Conservation (phyloP, 495 filamentous ascomycete species). For the Lasiosphaeria miniovina region DNA sequence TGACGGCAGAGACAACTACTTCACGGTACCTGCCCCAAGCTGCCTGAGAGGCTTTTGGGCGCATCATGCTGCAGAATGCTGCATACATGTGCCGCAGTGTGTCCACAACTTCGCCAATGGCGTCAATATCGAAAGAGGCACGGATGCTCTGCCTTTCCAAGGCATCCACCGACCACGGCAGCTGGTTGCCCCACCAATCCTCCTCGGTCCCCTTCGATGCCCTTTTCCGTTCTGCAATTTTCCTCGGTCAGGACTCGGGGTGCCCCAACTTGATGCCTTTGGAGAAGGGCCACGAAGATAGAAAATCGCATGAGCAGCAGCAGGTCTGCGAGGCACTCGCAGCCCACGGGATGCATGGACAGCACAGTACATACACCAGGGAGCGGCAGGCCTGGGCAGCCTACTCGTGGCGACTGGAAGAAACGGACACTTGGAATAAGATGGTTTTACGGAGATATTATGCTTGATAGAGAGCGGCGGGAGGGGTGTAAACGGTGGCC, state of each 20-base stretch:
- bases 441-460: too few relatives aligned
- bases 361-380: too few relatives aligned
- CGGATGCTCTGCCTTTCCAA: slow-evolving; percentile 16
- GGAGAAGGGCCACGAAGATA: neutral
- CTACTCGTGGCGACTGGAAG: too few relatives aligned
- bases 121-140: slow-evolving; percentile 9
- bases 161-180: slow-evolving; percentile 13
- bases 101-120: slow-evolving; percentile 16
- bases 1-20: neutral
- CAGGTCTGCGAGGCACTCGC: too few relatives aligned
- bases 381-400: too few relatives aligned
- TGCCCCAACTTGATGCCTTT: neutral
- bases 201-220: too few relatives aligned
- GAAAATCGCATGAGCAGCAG: too few relatives aligned
- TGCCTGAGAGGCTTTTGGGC: slow-evolving; percentile 9
- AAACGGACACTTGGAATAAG: too few relatives aligned
- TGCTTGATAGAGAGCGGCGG: too few relatives aligned
- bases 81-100: slow-evolving; percentile 18
- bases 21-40: neutral
- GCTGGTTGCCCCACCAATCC: neutral
- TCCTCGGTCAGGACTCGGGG: neutral
- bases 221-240: neutral
- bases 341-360: too few relatives aligned
- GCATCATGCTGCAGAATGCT: slow-evolving; percentile 16
- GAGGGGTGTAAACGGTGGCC: too few relatives aligned